phyloP scores from a whole-genome alignment of 306 rosid genomes.

The Datisca glomerata region DNA sequence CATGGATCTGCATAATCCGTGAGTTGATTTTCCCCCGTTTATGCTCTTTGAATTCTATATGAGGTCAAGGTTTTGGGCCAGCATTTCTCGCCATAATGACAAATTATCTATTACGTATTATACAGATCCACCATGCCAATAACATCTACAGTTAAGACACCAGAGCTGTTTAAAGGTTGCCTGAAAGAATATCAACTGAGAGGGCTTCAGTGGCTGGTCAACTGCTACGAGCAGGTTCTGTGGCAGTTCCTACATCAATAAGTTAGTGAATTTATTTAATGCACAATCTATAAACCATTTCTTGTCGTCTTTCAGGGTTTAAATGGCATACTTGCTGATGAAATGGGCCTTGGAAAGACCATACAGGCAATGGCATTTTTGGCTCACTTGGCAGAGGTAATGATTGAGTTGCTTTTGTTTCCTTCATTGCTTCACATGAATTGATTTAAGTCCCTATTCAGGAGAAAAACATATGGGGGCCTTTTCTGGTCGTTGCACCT shows the following conservation, averaged over 20 bases:
- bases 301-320: constrained; percentile 56
- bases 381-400: constrained; percentile 98
- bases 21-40: constrained; percentile 18
- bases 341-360: constrained; percentile 99
- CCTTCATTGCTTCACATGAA: constrained; percentile 8
- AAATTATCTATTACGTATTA: constrained; percentile 16
- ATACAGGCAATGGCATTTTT: constrained; percentile 98
- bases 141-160: constrained; percentile 86
- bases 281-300: constrained; percentile 4
- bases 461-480: constrained; percentile 99
- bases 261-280: constrained; percentile 4
- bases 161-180: constrained; percentile 70
- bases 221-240: constrained; percentile 96
- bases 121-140: constrained; percentile 98
- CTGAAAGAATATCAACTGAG: constrained; percentile 91
- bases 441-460: constrained; percentile 27
- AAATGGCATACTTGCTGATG: constrained; percentile 99
- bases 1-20: constrained; percentile 93
- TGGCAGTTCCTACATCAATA: constrained; percentile 8
- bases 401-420: constrained; percentile 12
- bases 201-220: constrained; percentile 99
- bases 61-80: constrained; percentile 12
- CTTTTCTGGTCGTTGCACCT: constrained; percentile 94
- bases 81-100: constrained; percentile 15
- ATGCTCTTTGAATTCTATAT: neutral